Conservation (phyloP, 306 rosid species). For the Glycine tomentella region DNA sequence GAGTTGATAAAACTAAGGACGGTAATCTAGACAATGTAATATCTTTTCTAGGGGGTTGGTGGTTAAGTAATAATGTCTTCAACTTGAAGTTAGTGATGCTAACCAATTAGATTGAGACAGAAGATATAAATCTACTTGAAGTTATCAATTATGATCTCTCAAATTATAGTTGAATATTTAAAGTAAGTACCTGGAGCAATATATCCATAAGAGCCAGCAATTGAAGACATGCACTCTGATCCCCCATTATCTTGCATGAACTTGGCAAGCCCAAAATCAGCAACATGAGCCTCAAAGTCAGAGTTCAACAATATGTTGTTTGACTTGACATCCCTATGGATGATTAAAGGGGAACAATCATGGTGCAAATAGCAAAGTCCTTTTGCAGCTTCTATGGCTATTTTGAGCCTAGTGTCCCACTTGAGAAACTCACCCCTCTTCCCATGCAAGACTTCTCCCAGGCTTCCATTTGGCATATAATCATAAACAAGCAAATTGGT, state of each 20-base stretch:
- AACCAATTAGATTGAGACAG: conserved; percentile 30
- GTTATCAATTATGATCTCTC: background rate
- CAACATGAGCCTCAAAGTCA: conserved; percentile 89
- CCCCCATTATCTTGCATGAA: conserved; percentile 77
- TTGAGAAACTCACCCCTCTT: conserved; percentile 71
- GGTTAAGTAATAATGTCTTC: conserved; percentile 9
- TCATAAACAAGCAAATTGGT: conserved; percentile 85
- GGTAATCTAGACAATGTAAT: background rate
- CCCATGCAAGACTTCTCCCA: conserved; percentile 83
- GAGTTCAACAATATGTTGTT: conserved; percentile 79
- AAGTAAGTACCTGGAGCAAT: conserved; percentile 94
- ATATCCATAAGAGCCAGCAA: conserved; percentile 94
- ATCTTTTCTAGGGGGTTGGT: background rate
- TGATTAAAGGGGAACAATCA: conserved; percentile 81
- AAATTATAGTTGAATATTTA: conserved; percentile 10
- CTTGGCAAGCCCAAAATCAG: conserved; percentile 93
- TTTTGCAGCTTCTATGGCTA: conserved; percentile 84
- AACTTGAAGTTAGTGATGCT: conserved; percentile 31
- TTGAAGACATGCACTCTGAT: conserved; percentile 93
- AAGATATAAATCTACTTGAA: conserved; percentile 17
- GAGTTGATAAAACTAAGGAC: background rate
- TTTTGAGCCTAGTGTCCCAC: conserved; percentile 79
- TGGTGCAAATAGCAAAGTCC: conserved; percentile 91
- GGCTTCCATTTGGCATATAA: conserved; percentile 85
- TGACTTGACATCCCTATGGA: conserved; percentile 88